Base-by-base conservation (phyloP, 805 yeast genomes). In the Sugiyamaella marilandica region DNA sequence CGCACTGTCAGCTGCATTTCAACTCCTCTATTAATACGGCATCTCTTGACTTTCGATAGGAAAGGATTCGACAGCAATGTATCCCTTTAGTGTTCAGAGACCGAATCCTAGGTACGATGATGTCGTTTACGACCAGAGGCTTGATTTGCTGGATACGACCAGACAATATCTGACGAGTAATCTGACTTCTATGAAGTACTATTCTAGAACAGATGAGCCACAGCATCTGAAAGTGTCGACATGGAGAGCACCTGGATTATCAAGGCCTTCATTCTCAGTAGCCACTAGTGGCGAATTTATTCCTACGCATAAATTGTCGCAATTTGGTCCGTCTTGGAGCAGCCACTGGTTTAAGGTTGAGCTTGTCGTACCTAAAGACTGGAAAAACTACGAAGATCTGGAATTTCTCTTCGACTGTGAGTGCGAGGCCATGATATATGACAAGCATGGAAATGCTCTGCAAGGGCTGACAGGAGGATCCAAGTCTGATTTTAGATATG, bases 301-400 rank as follows among this genome's bases (percentile, higher is more conserved):
- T 5, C 63, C 65, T 1, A 64, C 71, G 2, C 55, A 55, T 34
- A 81, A 80, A 55, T 76, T 78, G 55, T 84, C 85, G 60, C 70
- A 74, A 9, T 87, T 85, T 65, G 96, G 97, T 0, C 97, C 98
- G 2, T 85, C 92, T n/a, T 91, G 97, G 98, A 84, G 90, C 53
- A 84, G 97, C 0, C 92, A 88, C 57, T 91, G 98, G 98, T 87
- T 91, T 68, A 78, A 81, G 59, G 70, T 90, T 11, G 70, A 74
- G 10, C 68, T 86, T 54, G 72, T 73, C 10, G 72, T 90, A 4
- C 95, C 96, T 0, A 60, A 72, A n/a, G 66, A 74, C 2, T 84
- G 87, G 87, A 45, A 52, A 18, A 71, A 77, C 74, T 55, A 60
- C 70, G 89, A 10, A 70, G 71, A 73, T n/a, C 79, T 78, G 35